Evolutionary conservation across 2,329 filamentous ascomycete species (phyloP), one percentile per base, ranked within the genome.

Genomic region (Neocucurbitaria cava): DNA sequence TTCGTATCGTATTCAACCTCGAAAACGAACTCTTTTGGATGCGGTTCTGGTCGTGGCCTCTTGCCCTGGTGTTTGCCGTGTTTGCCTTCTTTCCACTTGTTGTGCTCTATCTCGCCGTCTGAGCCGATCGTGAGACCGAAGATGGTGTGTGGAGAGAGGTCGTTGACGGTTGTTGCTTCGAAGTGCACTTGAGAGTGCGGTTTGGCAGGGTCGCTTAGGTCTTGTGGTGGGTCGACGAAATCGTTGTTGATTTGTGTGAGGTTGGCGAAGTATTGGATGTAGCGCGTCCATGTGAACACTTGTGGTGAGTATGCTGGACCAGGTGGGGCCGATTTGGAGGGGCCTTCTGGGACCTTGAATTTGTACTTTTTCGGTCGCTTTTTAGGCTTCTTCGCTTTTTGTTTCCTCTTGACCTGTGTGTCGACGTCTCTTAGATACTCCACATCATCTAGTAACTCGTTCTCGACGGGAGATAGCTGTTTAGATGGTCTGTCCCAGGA

Each of bases 181-280:
- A 11, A 2, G n/a, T 7, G 10, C 15, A 17, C 11, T 42, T 42
- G 40, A n/a, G 7, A 7, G 18, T 24, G 11, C 6, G 36, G 18
- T 20, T 15, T 52, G 43, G 41, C n/a, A 35, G 13, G 3, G 17
- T 35, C 4, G 15, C 24, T 21, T 2, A 42, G 9, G 5, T 42
- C 39, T 3, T 56, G 46, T 28, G 53, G 46, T 17, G 61, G 49
- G 20, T 67, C 62, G 30, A 68, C 60, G 33, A 87, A 82, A 55
- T 90, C 85, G 65, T 92, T 90, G 77, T 98, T 96, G 76, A 96
- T 88, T 54, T 86, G 79, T 0, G 94, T 98, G n/a, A 99, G 79
- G 73, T 99, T 99, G 56, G 94, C 92, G 75, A 87, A 97, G 75
- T 96, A 97, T 69, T 99, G 95, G 3, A 87, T 92, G 75, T 92